These are phyloP conservation scores for Solanum chacoense DNA, from an alignment of 305 asterid species.

Conservation along the genomic window DNA sequence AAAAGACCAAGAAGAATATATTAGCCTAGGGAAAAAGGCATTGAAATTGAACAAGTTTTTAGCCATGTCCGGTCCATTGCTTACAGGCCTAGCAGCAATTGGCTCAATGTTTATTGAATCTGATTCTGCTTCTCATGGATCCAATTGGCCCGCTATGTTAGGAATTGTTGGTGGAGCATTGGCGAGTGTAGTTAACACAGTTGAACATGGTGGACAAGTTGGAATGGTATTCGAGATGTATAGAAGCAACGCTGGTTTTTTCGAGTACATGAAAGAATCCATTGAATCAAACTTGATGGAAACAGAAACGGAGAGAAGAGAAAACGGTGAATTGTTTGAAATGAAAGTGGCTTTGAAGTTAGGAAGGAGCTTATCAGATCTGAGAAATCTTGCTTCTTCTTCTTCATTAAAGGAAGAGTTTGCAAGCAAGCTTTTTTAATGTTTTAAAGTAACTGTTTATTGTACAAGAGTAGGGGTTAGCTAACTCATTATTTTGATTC, in stretches of 20 bases:
- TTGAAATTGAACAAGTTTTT: slow-evolving; percentile 29
- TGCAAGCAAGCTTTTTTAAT: slow-evolving; percentile 55
- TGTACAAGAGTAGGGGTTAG: background rate
- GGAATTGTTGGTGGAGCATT: slow-evolving; percentile 51
- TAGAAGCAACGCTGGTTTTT: slow-evolving; percentile 67
- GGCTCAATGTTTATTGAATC: slow-evolving; percentile 17
- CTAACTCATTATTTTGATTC: background rate
- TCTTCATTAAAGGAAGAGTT: slow-evolving; percentile 27
- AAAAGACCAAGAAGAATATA: slow-evolving; percentile 30
- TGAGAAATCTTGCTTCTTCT: slow-evolving; percentile 21
- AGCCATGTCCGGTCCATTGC: slow-evolving; percentile 26
- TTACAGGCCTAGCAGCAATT: slow-evolving; percentile 25
- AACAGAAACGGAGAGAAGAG: slow-evolving; percentile 15
- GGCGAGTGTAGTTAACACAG: slow-evolving; percentile 42
- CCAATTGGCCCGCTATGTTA: slow-evolving; percentile 21
- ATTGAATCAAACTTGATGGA: slow-evolving; percentile 40
- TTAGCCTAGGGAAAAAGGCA: slow-evolving; percentile 27
- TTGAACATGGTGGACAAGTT: slow-evolving; percentile 67
- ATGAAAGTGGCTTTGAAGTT: slow-evolving; percentile 34
- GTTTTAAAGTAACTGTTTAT: background rate
- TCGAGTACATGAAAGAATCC: slow-evolving; percentile 42
- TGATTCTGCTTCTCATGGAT: slow-evolving; percentile 2
- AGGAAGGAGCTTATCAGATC: slow-evolving; percentile 37
- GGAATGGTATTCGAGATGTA: slow-evolving; percentile 84
- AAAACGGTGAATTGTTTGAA: slow-evolving; percentile 28